Evolutionary conservation across 2,329 filamentous ascomycete species (phyloP).

Genomic region (Meredithiella fracta): DNA sequence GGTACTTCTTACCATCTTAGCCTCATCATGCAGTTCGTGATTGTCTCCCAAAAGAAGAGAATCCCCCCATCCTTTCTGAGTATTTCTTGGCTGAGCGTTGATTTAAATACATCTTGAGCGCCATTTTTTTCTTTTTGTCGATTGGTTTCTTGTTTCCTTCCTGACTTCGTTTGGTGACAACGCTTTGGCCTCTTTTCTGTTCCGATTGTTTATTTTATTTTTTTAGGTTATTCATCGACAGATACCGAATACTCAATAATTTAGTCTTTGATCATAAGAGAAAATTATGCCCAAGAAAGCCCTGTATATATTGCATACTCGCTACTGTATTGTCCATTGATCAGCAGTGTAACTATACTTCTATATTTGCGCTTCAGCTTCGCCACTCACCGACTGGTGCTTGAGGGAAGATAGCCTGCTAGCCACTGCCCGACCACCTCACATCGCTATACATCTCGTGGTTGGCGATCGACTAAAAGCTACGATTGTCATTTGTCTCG

Average conservation of each 20-base stretch:
- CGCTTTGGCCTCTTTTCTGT: not conserved
- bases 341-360: not conserved
- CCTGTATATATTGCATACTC: not conserved
- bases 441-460: not conserved
- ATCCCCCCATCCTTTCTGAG: not conserved
- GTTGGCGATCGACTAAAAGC: not conserved
- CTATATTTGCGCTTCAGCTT: not conserved
- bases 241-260: no score
- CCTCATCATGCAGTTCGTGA: not conserved
- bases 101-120: not conserved
- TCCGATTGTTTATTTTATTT: no score
- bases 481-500: no score
- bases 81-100: not conserved
- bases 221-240: no score
- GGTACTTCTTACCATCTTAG: not conserved
- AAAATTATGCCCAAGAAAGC: not conserved
- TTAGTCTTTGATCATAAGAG: not conserved
- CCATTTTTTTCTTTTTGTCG: not conserved
- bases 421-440: not conserved
- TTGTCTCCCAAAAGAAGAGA: not conserved
- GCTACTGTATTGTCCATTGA: not conserved
- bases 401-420: no score
- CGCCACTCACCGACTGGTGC: no score
- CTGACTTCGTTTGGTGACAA: not conserved
- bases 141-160: not conserved